These are phyloP conservation scores for Didymosphaeria variabile DNA, from an alignment of 2,329 filamentous ascomycete genomes.

Conservation along the genomic window DNA sequence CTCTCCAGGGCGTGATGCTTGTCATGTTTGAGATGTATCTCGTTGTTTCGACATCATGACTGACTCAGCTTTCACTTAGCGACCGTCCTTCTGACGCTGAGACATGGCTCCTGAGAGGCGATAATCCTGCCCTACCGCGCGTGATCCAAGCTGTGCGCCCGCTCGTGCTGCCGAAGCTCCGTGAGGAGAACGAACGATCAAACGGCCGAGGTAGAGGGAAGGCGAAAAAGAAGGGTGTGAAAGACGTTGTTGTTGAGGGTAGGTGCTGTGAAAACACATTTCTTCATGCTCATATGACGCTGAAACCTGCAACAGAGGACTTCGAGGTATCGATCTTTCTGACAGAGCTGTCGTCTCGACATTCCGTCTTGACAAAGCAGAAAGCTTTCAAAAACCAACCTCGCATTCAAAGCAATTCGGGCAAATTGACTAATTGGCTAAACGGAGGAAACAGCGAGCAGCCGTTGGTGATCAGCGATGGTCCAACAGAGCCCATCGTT, in stretches of 20 bases:
- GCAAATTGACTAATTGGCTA: conserved; percentile 58
- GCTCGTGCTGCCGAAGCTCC: conserved; percentile 86
- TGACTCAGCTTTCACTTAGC: conserved; percentile 8
- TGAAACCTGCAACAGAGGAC: conserved; percentile 69
- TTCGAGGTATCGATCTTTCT: conserved; percentile 96
- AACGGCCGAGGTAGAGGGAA: conserved; percentile 66
- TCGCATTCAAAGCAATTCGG: conserved; percentile 56
- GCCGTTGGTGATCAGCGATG: conserved; percentile 53
- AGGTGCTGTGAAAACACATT: conserved; percentile 34
- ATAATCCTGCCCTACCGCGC: conserved; percentile 78
- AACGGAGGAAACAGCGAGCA: conserved; percentile 51
- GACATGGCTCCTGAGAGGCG: conserved; percentile 83
- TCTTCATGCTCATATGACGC: not conserved
- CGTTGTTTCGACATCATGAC: conserved; percentile 1
- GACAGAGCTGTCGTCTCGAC: conserved; percentile 83
- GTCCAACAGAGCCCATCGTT: conserved; percentile 55
- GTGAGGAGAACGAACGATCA: conserved; percentile 77
- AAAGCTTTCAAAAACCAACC: conserved; percentile 70
- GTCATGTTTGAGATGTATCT: conserved; percentile 2
- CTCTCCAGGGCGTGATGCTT: not conserved
- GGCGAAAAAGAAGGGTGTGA: conserved; percentile 82
- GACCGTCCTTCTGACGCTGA: conserved; percentile 86
- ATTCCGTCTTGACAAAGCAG: conserved; percentile 85
- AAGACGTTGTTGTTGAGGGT: conserved; percentile 88
- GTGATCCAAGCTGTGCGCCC: conserved; percentile 88